Evolutionary conservation across 495 filamentous ascomycete genomes (phyloP).

Genomic region (Penicillium mononematosum): DNA sequence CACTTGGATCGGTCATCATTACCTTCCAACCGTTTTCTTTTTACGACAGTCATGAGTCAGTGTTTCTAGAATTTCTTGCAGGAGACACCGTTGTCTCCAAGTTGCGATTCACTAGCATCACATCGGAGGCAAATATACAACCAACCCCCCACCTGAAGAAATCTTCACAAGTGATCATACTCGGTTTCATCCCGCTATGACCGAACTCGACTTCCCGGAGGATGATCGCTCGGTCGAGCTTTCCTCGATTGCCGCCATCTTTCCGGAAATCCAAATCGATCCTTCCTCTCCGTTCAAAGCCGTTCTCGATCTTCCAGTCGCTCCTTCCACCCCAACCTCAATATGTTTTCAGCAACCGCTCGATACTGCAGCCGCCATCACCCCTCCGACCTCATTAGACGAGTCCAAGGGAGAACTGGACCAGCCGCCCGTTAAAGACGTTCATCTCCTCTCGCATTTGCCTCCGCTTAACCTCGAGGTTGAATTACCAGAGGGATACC

Average conservation of each 20-base stretch:
- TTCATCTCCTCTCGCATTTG: conserved; percentile 68
- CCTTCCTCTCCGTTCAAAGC: conserved; percentile 58
- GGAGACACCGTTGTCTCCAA: conserved; percentile 4
- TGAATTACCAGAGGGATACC: conserved; percentile 73
- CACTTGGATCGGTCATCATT: conserved; percentile 2
- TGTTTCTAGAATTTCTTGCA: not conserved
- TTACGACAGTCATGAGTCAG: conserved; percentile 1
- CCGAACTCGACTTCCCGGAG: conserved; percentile 35
- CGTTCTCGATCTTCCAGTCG: conserved; percentile 69
- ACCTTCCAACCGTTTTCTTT: not conserved
- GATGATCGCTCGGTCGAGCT: conserved; percentile 79
- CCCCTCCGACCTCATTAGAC: conserved; percentile 49
- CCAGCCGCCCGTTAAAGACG: conserved; percentile 38
- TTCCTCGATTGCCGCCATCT: conserved; percentile 81
- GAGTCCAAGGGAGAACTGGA: conserved; percentile 29
- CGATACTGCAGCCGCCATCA: conserved; percentile 41
- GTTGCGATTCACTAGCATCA: not conserved
- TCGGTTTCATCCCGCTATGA: conserved; percentile 22
- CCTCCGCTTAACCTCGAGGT: conserved; percentile 72
- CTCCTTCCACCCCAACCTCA: conserved; percentile 63
- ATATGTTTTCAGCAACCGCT: conserved; percentile 63
- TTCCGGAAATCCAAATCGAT: conserved; percentile 72
- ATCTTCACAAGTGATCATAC: not conserved
- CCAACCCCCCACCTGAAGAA: conserved; percentile 1
- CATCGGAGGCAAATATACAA: not conserved